These are phyloP conservation scores for Dothideomycetes sp. DNA, from an alignment of 2,329 filamentous ascomycete genomes.

Conservation along the genomic window DNA sequence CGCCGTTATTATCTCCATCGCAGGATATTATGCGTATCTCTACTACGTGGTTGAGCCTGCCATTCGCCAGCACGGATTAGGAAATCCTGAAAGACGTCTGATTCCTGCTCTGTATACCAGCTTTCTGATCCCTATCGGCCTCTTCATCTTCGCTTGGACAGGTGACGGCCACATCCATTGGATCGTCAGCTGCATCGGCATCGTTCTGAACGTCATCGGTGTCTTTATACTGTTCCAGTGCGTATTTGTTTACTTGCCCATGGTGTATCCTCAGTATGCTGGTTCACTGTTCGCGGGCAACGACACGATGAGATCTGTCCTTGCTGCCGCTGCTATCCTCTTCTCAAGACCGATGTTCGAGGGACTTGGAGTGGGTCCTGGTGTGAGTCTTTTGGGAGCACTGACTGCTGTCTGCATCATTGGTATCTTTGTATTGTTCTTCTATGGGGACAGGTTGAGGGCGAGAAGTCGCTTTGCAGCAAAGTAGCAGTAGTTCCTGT, in stretches of 20 bases:
- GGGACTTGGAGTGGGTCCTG: slow-evolving; percentile 50
- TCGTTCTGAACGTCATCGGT: slow-evolving; percentile 30
- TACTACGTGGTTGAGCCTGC: slow-evolving; percentile 20
- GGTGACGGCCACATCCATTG: slow-evolving; percentile 26
- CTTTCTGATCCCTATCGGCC: slow-evolving; percentile 23
- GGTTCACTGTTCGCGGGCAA: slow-evolving; percentile 53
- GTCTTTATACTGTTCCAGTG: slow-evolving; percentile 35
- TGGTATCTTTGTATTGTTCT: slow-evolving; percentile 48
- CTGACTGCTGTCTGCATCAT: slow-evolving; percentile 26
- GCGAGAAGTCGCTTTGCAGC: slow-evolving; percentile 13
- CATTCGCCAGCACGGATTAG: slow-evolving; percentile 19
- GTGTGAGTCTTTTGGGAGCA: slow-evolving; percentile 47
- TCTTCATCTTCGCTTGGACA: slow-evolving; percentile 31
- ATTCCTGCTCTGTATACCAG: slow-evolving; percentile 26
- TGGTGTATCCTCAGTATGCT: slow-evolving; percentile 35
- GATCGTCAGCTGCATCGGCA: slow-evolving; percentile 34
- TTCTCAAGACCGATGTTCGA: slow-evolving; percentile 51
- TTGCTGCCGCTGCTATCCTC: slow-evolving; percentile 51
- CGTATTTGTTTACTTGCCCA: slow-evolving; percentile 31
- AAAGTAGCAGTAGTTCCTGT: no score
- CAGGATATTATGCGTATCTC: slow-evolving; percentile 20
- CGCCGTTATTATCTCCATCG: slow-evolving; percentile 45
- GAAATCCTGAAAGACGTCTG: slow-evolving; percentile 25
- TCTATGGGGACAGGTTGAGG: slow-evolving; percentile 46
- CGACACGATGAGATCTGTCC: slow-evolving; percentile 47